Percentiles rank a stretch among this genome's conserved stretches.
phyloP scores from a whole-genome alignment of 2,329 filamentous ascomycete genomes.

The Fusarium ambrosium region DNA sequence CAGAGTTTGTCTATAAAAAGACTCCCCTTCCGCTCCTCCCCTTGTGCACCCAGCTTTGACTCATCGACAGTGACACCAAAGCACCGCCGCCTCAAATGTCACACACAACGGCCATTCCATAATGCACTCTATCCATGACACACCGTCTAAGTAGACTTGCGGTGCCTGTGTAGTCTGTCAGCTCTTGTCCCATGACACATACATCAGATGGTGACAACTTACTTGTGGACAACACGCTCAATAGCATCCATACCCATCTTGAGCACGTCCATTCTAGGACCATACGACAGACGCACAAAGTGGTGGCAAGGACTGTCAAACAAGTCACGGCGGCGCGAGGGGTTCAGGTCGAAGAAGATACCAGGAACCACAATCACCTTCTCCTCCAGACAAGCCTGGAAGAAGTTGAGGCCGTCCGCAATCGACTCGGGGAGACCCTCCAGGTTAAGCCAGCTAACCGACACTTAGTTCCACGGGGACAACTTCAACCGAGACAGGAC shows the following conservation, averaged over 20 bases:
- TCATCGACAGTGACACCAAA: neutral
- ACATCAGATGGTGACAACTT: slow-evolving; percentile 45
- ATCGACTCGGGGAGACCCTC: slow-evolving; percentile 82
- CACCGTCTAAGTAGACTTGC: slow-evolving; percentile 31
- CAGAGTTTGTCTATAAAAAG: slow-evolving; percentile 8
- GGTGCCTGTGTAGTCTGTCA: slow-evolving; percentile 39
- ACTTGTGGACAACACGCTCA: slow-evolving; percentile 83
- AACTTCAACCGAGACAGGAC: no score
- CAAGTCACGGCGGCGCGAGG: slow-evolving; percentile 86
- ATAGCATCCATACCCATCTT: slow-evolving; percentile 87
- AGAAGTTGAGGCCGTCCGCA: slow-evolving; percentile 95
- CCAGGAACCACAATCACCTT: slow-evolving; percentile 97
- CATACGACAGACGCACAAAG: slow-evolving; percentile 88
- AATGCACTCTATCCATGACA: neutral
- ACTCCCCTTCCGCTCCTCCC: slow-evolving; percentile 4
- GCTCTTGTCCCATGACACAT: neutral
- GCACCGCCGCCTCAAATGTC: neutral
- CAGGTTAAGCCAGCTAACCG: slow-evolving; percentile 67
- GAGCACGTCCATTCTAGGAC: slow-evolving; percentile 83
- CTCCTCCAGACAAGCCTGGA: slow-evolving; percentile 91
- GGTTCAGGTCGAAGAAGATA: slow-evolving; percentile 98
- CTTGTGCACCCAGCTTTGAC: neutral
- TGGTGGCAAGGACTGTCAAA: slow-evolving; percentile 97
- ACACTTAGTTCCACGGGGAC: slow-evolving; percentile 10
- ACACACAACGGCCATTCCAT: neutral